Percentiles rank a stretch among this genome's conserved stretches.
Evolutionary conservation across 2,329 filamentous ascomycete species (phyloP).

Genomic region (Xylaria sp.): DNA sequence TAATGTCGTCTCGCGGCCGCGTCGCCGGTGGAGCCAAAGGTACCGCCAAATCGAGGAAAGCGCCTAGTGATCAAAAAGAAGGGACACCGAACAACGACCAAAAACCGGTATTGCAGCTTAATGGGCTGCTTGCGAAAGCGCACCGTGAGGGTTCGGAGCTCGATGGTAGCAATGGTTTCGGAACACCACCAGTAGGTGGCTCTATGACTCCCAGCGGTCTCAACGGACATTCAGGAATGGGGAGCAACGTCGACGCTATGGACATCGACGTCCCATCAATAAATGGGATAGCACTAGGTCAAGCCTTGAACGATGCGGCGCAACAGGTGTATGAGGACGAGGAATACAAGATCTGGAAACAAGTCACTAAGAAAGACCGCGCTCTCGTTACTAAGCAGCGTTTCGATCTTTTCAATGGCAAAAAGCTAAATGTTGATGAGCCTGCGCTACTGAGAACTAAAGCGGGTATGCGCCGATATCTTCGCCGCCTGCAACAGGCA

Average conservation of each 20-base stretch:
- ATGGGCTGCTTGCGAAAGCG: conserved; percentile 68
- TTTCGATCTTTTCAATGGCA: conserved; percentile 84
- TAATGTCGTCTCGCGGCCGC: conserved; percentile 95
- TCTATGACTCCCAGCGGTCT: conserved; percentile 79
- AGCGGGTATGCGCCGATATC: conserved; percentile 88
- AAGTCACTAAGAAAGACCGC: conserved; percentile 96
- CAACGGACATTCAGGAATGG: conserved; percentile 73
- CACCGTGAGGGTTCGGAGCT: conserved; percentile 81
- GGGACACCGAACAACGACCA: conserved; percentile 80
- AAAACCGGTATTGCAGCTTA: conserved; percentile 77
- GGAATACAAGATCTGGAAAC: conserved; percentile 98
- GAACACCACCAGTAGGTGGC: conserved; percentile 80
- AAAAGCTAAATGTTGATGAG: conserved; percentile 86
- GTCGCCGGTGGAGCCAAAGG: conserved; percentile 86
- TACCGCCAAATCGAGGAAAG: conserved; percentile 79
- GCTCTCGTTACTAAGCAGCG: conserved; percentile 87
- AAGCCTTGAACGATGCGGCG: conserved; percentile 71
- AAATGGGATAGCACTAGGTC: conserved; percentile 71
- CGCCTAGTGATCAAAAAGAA: conserved; percentile 78
- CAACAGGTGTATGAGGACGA: conserved; percentile 90
- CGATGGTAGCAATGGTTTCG: conserved; percentile 87
- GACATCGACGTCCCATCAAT: conserved; percentile 84
- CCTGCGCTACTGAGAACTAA: conserved; percentile 87
- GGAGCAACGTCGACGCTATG: conserved; percentile 84
- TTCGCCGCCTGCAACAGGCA: conserved; percentile 80